Percentiles rank a stretch among this genome's conserved stretches.
These are phyloP conservation scores for Curvularia sp. DNA, from an alignment of 2,329 filamentous ascomycete genomes.

Conservation along the genomic window DNA sequence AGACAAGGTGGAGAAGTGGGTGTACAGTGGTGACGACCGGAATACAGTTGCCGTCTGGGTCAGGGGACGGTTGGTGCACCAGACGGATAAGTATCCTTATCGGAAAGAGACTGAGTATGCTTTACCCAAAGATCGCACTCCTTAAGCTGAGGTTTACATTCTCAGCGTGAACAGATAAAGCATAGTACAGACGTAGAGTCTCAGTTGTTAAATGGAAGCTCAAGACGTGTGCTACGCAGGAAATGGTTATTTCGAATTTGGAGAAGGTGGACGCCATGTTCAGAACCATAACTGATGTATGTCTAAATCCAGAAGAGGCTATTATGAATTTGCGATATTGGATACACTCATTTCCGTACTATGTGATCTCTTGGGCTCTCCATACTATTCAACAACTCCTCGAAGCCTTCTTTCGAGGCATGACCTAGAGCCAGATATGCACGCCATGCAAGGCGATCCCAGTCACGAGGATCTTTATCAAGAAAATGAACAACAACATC, in stretches of 20 bases:
- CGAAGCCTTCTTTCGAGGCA: too few relatives aligned
- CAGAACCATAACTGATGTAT: background rate
- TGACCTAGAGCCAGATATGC: too few relatives aligned
- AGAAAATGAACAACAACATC: background rate
- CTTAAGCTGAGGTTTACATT: background rate
- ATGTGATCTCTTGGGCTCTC: background rate
- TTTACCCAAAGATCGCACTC: background rate
- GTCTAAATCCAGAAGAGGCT: too few relatives aligned
- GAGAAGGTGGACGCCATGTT: background rate
- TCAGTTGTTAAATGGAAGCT: background rate
- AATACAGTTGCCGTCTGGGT: slow-evolving; percentile 93
- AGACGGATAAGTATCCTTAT: slow-evolving; percentile 24
- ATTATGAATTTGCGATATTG: background rate
- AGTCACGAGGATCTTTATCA: background rate
- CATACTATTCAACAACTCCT: too few relatives aligned
- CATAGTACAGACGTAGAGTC: background rate
- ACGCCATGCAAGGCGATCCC: too few relatives aligned
- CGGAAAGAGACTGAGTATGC: background rate
- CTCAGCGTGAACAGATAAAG: too few relatives aligned
- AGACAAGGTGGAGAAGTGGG: slow-evolving; percentile 89
- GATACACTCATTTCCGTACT: background rate
- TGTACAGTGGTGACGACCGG: slow-evolving; percentile 90
- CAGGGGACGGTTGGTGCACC: slow-evolving; percentile 78
- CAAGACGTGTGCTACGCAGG: background rate
- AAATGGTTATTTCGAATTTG: background rate